Conservation (phyloP, 768 basidiomycete species). For the Paxillus rubicundulus region DNA sequence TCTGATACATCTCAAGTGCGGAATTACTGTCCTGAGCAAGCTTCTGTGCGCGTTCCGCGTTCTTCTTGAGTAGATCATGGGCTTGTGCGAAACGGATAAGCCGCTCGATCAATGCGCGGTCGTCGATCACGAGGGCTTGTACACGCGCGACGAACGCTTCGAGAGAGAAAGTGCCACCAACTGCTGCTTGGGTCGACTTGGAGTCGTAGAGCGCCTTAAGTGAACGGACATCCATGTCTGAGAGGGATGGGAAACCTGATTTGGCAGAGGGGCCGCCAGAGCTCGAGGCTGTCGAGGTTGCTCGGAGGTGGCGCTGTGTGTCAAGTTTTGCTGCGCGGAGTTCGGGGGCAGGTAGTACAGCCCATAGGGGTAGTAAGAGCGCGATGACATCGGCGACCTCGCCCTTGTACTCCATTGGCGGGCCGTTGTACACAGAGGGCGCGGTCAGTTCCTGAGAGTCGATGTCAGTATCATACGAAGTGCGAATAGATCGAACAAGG, state of each 20-base stretch:
- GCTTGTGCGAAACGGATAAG: slow-evolving; percentile 84
- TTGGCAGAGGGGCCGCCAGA: slow-evolving; percentile 28
- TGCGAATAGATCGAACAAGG: background rate
- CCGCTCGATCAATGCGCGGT: slow-evolving; percentile 79
- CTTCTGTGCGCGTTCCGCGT: slow-evolving; percentile 89
- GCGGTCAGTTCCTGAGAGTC: slow-evolving; percentile 23
- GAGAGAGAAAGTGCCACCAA: slow-evolving; percentile 50
- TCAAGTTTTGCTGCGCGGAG: slow-evolving; percentile 67
- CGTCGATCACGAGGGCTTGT: slow-evolving; percentile 79
- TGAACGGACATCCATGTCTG: slow-evolving; percentile 82
- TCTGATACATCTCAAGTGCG: slow-evolving; percentile 87
- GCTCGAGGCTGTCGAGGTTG: slow-evolving; percentile 40
- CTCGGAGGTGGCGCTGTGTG: slow-evolving; percentile 46
- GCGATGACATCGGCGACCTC: slow-evolving; percentile 58
- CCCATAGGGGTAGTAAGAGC: slow-evolving; percentile 73
- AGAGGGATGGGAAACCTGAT: slow-evolving; percentile 52
- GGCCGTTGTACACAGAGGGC: slow-evolving; percentile 22
- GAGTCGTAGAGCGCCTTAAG: slow-evolving; percentile 76
- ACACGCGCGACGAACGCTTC: slow-evolving; percentile 78
- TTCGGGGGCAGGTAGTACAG: slow-evolving; percentile 80
- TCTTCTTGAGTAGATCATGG: slow-evolving; percentile 87
- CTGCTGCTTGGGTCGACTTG: slow-evolving; percentile 30
- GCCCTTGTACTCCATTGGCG: slow-evolving; percentile 31
- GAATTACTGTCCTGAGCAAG: slow-evolving; percentile 77
- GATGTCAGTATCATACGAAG: background rate